Conservation (phyloP, 1,284 basidiomycete genomes). For the Sporisorium scitamineum region DNA sequence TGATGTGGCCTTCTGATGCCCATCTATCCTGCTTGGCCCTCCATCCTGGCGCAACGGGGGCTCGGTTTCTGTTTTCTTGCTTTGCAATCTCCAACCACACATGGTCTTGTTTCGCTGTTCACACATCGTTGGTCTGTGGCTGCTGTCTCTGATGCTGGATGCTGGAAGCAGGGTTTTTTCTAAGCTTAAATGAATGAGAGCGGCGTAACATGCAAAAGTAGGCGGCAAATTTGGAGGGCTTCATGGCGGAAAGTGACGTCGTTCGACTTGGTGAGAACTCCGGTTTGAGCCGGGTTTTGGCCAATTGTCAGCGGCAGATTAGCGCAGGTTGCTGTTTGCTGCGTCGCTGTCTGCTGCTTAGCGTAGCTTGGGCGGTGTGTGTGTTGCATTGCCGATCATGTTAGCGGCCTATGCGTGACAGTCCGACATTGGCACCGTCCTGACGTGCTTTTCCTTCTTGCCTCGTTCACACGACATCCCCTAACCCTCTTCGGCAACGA, state of each 20-base stretch:
- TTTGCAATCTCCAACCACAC: neutral
- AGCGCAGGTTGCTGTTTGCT: too few relatives aligned
- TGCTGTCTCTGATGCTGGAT: neutral
- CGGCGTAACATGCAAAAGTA: neutral
- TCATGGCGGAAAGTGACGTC: slow-evolving; percentile 7
- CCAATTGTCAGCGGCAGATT: too few relatives aligned
- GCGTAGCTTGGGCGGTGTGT: too few relatives aligned
- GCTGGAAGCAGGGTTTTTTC: neutral
- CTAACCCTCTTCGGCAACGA: neutral
- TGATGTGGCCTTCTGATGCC: neutral
- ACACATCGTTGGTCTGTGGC: neutral
- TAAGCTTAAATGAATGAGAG: neutral
- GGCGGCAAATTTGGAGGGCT: too few relatives aligned
- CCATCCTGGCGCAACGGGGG: slow-evolving; percentile 31
- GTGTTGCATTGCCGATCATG: neutral
- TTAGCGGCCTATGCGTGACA: too few relatives aligned
- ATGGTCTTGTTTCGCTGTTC: neutral
- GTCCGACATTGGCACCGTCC: neutral
- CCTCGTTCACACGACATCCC: slow-evolving; percentile 12
- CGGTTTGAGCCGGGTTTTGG: too few relatives aligned
- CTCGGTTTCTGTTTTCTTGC: neutral
- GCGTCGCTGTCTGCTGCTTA: too few relatives aligned
- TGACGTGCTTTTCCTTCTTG: neutral
- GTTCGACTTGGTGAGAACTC: too few relatives aligned
- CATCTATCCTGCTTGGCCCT: neutral